phyloP scores from a whole-genome alignment of 169 alveolate genomes.

The Cryptosporidium canis region DNA sequence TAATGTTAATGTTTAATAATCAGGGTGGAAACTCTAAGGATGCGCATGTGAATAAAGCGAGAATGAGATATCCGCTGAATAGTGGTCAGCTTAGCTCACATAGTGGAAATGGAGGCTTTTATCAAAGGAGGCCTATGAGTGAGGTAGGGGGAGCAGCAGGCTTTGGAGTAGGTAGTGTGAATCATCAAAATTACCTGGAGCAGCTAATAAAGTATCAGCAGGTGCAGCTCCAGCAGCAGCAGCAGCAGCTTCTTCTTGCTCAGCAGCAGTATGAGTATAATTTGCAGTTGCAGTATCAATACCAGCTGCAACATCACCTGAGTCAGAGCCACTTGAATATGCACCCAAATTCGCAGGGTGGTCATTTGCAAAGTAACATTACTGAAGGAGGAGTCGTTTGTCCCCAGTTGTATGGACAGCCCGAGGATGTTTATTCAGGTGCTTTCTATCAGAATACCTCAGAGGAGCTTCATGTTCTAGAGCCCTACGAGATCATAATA shows the following conservation, averaged over 20 bases:
- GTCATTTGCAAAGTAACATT: background rate
- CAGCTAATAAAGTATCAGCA: slow-evolving; percentile 24
- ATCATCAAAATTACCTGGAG: background rate
- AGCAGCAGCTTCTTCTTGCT: slow-evolving; percentile 15
- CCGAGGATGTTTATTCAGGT: background rate
- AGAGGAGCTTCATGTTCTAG: background rate
- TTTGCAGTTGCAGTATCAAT: slow-evolving; percentile 36
- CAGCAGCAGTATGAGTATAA: slow-evolving; percentile 24
- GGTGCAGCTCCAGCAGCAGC: background rate
- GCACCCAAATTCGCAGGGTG: background rate
- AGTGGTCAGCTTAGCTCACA: background rate
- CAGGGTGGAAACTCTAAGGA: background rate
- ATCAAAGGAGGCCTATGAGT: background rate
- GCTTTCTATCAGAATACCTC: background rate
- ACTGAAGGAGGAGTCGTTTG: background rate
- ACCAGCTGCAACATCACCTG: slow-evolving; percentile 17
- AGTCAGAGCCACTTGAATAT: background rate
- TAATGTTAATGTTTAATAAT: slow-evolving; percentile 28
- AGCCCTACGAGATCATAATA: slow-evolving; percentile 10
- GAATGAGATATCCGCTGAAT: background rate
- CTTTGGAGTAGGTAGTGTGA: background rate
- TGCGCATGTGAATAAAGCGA: background rate
- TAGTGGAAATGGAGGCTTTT: background rate
- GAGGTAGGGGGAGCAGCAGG: background rate
- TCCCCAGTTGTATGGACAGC: background rate